Base-by-base conservation (phyloP, 1,284 basidiomycete genomes). In the Mycena sp. region DNA sequence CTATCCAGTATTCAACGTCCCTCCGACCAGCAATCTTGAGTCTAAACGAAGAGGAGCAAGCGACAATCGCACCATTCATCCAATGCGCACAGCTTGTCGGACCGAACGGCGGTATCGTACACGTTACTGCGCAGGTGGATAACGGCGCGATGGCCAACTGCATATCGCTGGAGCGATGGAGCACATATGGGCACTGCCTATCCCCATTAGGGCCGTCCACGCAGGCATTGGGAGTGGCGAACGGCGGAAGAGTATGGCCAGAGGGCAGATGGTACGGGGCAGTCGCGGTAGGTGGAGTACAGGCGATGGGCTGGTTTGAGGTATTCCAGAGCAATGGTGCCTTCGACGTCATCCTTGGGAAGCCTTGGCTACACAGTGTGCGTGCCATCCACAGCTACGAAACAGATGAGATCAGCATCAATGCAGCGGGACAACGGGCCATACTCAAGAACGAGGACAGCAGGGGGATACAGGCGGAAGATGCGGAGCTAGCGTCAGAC, bases 361-460 rank as follows among this genome's bases (percentile, higher is more conserved):
- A 65, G 32, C 59, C 64, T 6, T 60, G 58, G 54, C 56, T 65
- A 5, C 58, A 58, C 32, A 52, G 46, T 26, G 32, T 65, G 10
- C 53, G 58, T 1, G 54, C 54, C 2, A 26, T 57, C 12, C 60
- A 65, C 59, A 50, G 44, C 50, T 65, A 65, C 52, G 60, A 40
- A 6, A 50, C 23, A 1, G 60, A 65, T n/a, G 61, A 54, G 56
- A 25, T 63, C n/a, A 35, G 25, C 2, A 63, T 63, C 51, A 26
- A 30, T 7, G 11, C 30, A 0, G 35, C 14, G 1, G 19, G 21
- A 0, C 23, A 25, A 0, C 26, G 35, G 21, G 28, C 48, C 30
- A n/a, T 58, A 17, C 45, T 61, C 0, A 30, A 32, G 1, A 64
- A 61, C 48, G 63, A 61, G 45, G 40, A 16, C 40, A 16, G n/a